A percentile compares a stretch with the other conserved stretches of the same genome.
These are phyloP conservation scores for Candida berthetii DNA, from an alignment of 805 yeast species.

Conservation along the genomic window DNA sequence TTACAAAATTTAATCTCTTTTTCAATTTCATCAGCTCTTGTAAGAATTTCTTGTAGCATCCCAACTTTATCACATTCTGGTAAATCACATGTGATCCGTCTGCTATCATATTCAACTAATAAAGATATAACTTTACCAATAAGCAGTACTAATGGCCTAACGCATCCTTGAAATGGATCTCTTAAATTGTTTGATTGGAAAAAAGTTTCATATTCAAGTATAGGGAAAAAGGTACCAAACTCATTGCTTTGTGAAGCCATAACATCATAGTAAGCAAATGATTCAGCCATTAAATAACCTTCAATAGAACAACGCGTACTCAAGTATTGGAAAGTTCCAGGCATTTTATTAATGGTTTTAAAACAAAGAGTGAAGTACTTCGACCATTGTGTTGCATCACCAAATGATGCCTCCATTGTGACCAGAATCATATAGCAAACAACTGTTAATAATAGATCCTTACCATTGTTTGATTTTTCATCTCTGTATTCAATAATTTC, in stretches of 20 bases:
- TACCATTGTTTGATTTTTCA: no score
- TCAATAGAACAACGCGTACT: slow-evolving; percentile 7
- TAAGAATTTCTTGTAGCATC: slow-evolving; percentile 11
- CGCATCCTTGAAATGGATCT: slow-evolving; percentile 22
- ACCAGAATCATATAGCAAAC: slow-evolving; percentile 14
- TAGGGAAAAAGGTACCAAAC: slow-evolving; percentile 21
- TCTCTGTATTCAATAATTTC: slow-evolving; percentile 9
- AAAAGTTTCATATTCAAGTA: slow-evolving; percentile 13
- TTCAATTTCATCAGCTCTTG: slow-evolving; percentile 30
- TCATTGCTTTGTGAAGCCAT: slow-evolving; percentile 19
- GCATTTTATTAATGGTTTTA: slow-evolving; percentile 14
- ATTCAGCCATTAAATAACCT: slow-evolving; percentile 17
- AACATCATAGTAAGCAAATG: slow-evolving; percentile 16
- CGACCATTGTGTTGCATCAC: slow-evolving; percentile 17
- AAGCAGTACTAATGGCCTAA: slow-evolving; percentile 14
- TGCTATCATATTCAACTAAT: slow-evolving; percentile 12
- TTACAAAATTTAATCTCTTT: slow-evolving; percentile 33
- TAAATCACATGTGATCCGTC: slow-evolving; percentile 1
- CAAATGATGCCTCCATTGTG: slow-evolving; percentile 16
- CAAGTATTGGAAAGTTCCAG: slow-evolving; percentile 12
- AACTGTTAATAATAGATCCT: slow-evolving; percentile 9
- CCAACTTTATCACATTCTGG: slow-evolving; percentile 13
- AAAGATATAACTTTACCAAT: slow-evolving; percentile 17
- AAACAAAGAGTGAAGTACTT: slow-evolving; percentile 12
- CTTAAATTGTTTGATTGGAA: slow-evolving; percentile 3